A percentile compares a stretch with the other conserved stretches of the same genome.
Evolutionary conservation across 345 rosid species (phyloP).

Genomic region (Hibiscus tridactylites): DNA sequence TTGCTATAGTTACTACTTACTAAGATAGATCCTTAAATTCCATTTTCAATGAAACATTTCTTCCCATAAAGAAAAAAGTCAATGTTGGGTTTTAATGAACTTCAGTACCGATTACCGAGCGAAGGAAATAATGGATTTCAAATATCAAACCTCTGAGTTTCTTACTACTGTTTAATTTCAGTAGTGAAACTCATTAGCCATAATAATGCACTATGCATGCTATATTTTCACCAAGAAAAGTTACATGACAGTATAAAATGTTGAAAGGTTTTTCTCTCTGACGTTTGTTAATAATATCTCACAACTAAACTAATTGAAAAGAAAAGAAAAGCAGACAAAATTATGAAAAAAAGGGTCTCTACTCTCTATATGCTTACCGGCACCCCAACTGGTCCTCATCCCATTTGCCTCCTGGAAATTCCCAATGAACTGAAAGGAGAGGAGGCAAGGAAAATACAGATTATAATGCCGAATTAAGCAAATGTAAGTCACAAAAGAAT

Average conservation of each 20-base stretch:
- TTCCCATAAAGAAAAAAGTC: too few species aligned
- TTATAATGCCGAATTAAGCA: neutral
- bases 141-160: too few species aligned
- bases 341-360: neutral
- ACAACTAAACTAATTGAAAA: neutral
- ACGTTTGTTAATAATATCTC: neutral
- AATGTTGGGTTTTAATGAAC: too few species aligned
- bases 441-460: neutral
- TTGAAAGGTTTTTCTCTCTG: neutral
- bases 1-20: neutral
- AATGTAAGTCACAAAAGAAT: neutral
- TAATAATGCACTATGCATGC: too few species aligned
- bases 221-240: neutral
- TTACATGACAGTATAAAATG: neutral
- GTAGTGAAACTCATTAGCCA: too few species aligned
- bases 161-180: too few species aligned
- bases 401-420: slow-evolving; percentile 79
- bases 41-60: neutral
- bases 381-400: slow-evolving; percentile 83
- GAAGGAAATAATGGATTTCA: too few species aligned
- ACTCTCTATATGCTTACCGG: slow-evolving; percentile 38
- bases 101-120: too few species aligned
- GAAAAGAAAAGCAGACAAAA: neutral
- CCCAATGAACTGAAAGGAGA: slow-evolving; percentile 66
- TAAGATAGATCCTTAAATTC: neutral